Percentiles rank a stretch among this genome's conserved stretches.
Conservation (phyloP, 2,329 filamentous ascomycete species). For the Sporothrix mexicana region DNA sequence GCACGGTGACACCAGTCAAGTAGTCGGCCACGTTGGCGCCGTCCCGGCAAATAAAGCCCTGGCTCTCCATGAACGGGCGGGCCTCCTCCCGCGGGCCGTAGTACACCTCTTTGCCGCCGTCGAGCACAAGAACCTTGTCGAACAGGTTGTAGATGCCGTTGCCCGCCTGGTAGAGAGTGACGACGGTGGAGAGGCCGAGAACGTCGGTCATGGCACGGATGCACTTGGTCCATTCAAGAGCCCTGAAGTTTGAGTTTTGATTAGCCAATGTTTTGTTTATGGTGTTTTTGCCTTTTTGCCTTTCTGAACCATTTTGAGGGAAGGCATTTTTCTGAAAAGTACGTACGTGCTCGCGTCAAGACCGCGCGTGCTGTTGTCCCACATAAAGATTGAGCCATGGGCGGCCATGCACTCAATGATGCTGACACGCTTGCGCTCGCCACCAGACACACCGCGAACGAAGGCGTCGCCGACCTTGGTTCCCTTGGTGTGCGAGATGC, state of each 20-base stretch:
- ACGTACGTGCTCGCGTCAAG: constrained; percentile 57
- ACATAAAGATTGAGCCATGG: constrained; percentile 71
- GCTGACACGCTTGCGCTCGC: constrained; percentile 75
- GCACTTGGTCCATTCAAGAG: constrained; percentile 61
- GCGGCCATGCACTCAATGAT: constrained; percentile 83
- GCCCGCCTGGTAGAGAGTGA: constrained; percentile 83
- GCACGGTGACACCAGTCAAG: constrained; percentile 79
- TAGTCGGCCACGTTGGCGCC: constrained; percentile 77
- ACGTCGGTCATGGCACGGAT: constrained; percentile 75
- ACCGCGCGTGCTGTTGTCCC: constrained; percentile 70
- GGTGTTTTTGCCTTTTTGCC: too few relatives aligned
- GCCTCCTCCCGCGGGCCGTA: constrained; percentile 73
- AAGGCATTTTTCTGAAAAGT: too few relatives aligned
- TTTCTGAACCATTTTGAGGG: not conserved
- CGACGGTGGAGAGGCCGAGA: constrained; percentile 84
- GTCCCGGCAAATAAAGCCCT: constrained; percentile 77
- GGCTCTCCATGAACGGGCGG: constrained; percentile 73
- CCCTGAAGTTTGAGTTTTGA: constrained; percentile 40
- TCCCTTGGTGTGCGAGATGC: constrained; percentile 84
- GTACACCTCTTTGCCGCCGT: constrained; percentile 75
- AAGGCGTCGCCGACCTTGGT: constrained; percentile 85
- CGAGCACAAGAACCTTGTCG: constrained; percentile 84
- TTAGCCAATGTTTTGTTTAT: not conserved
- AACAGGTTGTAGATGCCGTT: constrained; percentile 81
- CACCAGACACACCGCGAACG: constrained; percentile 78